Conservation (phyloP, 2,329 filamentous ascomycete genomes). For the Xylaria sp. region DNA sequence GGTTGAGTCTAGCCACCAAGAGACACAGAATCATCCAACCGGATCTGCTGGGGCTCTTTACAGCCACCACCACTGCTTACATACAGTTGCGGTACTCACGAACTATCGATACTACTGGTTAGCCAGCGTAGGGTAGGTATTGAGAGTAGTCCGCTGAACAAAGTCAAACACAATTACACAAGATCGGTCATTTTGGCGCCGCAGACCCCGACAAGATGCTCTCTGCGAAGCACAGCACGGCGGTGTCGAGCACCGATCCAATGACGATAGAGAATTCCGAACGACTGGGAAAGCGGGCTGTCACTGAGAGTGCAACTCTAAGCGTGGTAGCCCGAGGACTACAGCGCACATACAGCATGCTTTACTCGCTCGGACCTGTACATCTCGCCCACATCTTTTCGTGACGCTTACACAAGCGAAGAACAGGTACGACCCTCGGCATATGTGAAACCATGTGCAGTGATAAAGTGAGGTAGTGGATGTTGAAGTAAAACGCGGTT, state of each 20-base stretch:
- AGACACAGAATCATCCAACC: slow-evolving; percentile 22
- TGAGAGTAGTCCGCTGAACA: background rate
- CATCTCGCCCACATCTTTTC: background rate
- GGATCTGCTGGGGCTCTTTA: slow-evolving; percentile 26
- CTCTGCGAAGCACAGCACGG: slow-evolving; percentile 4
- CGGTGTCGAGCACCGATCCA: slow-evolving; percentile 9
- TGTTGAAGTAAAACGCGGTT: slow-evolving; percentile 14
- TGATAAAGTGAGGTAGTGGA: background rate
- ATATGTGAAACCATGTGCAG: slow-evolving; percentile 8
- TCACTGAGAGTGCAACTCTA: background rate
- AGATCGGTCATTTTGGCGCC: slow-evolving; percentile 1
- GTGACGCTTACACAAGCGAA: background rate
- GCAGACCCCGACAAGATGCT: background rate
- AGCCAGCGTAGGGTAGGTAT: background rate
- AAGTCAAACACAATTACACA: background rate
- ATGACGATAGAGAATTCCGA: slow-evolving; percentile 1
- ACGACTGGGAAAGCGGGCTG: background rate
- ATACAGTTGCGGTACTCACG: background rate
- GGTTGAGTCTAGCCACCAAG: slow-evolving; percentile 10
- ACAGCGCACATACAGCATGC: background rate
- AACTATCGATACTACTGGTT: background rate
- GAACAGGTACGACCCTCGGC: slow-evolving; percentile 3
- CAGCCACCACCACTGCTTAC: slow-evolving; percentile 31
- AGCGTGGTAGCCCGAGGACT: slow-evolving; percentile 2
- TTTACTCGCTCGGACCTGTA: background rate